Evolutionary conservation across 2,329 filamentous ascomycete genomes (phyloP).

Genomic region (Colletotrichum lindemuthianum): DNA sequence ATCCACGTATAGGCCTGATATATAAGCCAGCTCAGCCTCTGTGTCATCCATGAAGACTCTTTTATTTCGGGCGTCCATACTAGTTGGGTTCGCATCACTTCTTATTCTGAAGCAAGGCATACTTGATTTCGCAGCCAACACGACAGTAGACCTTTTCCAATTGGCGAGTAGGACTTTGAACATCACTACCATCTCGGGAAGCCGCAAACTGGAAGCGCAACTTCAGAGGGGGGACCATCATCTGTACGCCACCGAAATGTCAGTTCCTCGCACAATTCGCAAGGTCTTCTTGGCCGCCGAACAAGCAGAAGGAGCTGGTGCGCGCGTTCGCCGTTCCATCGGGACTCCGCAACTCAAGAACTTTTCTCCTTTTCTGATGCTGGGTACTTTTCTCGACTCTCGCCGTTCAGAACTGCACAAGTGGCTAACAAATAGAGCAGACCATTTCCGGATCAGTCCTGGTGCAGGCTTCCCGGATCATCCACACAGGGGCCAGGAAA

Average conservation of each 20-base stretch:
- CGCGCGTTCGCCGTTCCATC: conserved; percentile 86
- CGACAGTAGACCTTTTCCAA: conserved; percentile 22
- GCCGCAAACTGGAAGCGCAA: conserved; percentile 10
- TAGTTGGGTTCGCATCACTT: conserved; percentile 44
- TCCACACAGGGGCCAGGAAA: conserved; percentile 82
- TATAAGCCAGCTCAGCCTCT: background rate
- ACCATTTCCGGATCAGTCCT: conserved; percentile 84
- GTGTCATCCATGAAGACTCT: conserved; percentile 43
- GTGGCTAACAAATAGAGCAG: conserved; percentile 83
- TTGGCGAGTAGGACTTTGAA: conserved; percentile 1
- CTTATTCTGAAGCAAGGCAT: conserved; percentile 41
- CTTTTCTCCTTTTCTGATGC: conserved; percentile 94
- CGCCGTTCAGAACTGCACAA: conserved; percentile 83
- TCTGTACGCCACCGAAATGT: conserved; percentile 63
- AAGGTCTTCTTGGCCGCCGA: conserved; percentile 87
- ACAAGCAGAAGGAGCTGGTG: conserved; percentile 88
- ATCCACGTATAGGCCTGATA: background rate
- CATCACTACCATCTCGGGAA: background rate
- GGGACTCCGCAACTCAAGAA: conserved; percentile 85
- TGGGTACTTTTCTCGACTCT: conserved; percentile 93
- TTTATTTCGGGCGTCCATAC: conserved; percentile 42
- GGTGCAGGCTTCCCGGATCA: conserved; percentile 94
- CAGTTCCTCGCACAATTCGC: conserved; percentile 78
- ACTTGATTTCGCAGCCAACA: conserved; percentile 36
- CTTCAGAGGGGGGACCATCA: conserved; percentile 22